Percentiles rank a stretch among this genome's conserved stretches.
These are phyloP conservation scores for Euphorbia corollata DNA, from an alignment of 441 rosid species.

Conservation along the genomic window DNA sequence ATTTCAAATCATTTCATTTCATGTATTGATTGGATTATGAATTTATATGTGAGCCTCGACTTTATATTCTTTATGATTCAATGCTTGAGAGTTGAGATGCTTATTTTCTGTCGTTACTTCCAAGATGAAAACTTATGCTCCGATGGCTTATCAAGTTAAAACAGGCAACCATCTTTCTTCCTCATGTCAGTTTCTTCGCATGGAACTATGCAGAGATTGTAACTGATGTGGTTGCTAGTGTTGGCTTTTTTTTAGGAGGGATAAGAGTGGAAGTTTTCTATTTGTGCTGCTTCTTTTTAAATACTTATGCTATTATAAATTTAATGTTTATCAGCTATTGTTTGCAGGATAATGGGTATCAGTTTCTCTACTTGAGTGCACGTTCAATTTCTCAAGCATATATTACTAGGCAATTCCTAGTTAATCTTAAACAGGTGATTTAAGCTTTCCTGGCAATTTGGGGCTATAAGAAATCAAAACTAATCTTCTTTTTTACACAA, in stretches of 20 bases:
- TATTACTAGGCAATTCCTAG: conserved; percentile 67
- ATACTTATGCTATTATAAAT: conserved; percentile 43
- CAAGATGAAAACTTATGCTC: conserved; percentile 5
- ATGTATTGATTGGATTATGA: conserved; percentile 3
- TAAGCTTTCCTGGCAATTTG: conserved; percentile 11
- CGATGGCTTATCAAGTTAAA: conserved; percentile 1
- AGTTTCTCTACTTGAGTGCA: conserved; percentile 86
- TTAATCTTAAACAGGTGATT: conserved; percentile 86
- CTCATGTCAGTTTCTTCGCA: conserved; percentile 9
- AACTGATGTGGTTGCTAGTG: background rate
- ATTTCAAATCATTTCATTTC: conserved; percentile 3
- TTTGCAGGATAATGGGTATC: conserved; percentile 92
- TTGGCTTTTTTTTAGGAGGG: background rate
- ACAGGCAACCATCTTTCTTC: conserved; percentile 4
- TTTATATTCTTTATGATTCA: background rate
- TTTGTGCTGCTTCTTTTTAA: conserved; percentile 50
- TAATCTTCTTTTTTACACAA: conserved; percentile 9
- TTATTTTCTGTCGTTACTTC: background rate
- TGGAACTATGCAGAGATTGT: background rate
- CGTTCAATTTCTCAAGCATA: conserved; percentile 98
- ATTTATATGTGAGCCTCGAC: conserved; percentile 11
- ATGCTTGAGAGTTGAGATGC: background rate
- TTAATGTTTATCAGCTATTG: conserved; percentile 9
- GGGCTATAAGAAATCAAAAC: background rate
- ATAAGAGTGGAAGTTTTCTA: background rate